Base-by-base conservation (phyloP, 2,329 filamentous ascomycete genomes). In the Talaromyces marneffei region DNA sequence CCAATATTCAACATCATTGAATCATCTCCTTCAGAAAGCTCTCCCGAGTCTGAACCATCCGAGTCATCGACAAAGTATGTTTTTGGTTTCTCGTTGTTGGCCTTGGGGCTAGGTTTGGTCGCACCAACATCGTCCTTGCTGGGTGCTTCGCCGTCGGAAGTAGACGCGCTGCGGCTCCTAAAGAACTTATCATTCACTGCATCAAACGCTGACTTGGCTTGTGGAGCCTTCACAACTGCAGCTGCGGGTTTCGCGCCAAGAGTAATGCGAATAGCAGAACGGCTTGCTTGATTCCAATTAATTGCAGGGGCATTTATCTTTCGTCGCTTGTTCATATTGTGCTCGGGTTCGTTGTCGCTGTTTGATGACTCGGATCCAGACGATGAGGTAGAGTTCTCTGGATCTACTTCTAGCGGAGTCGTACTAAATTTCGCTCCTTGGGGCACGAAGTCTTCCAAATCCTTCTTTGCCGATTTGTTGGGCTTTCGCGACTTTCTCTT, bases 201-300 rank as follows among this genome's bases (percentile, higher is more conserved):
- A 39, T 75, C 68, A 58, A 76, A 72, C 54, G 71, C 65, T 27
- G 67, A 64, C 18, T 64, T 59, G 8, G 64, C 33, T 10, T 60
- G 50, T 40, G 33, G 16, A 10, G 58, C 65, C 42, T 61, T 67
- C 23, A 63, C 63, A 18, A 60, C 64, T n/a, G 62, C n/a, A 25
- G 64, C 62, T 2, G 66, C 60, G 14, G 64, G 65, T 35, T 70
- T 67, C 59, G 68, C 69, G 29, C 73, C 70, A 57, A 80, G 73
- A 0, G 75, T 75, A 16, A 77, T 81, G 40, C 79, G 71, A 50
- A 80, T 72, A 8, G 72, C 71, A 46, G 70, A 70, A 53, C 75
- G 77, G 25, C 73, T 74, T 20, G 74, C 74, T 61, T 76, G 72
- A 56, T 81, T 80, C 79, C 78, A 80, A 59, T 72, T 77, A n/a